A percentile compares a stretch with the other conserved stretches of the same genome.
Conservation (phyloP, 371 early-diverging fungal species). For the Apophysomyces elegans region DNA sequence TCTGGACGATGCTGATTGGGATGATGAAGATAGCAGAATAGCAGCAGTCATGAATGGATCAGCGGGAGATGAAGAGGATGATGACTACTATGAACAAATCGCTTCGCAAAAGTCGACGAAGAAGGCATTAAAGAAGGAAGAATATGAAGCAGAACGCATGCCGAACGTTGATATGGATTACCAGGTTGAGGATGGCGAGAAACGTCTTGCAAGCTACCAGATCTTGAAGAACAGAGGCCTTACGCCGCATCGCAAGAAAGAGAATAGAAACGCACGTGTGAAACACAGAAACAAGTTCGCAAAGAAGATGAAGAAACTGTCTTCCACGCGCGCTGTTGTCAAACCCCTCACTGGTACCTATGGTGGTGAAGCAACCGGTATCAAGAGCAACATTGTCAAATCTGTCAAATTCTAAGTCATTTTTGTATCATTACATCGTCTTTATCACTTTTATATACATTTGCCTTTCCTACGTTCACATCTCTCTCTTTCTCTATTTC, state of each 20-base stretch:
- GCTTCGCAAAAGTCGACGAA: conserved; percentile 47
- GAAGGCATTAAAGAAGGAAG: conserved; percentile 53
- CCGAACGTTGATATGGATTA: conserved; percentile 48
- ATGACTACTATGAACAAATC: conserved; percentile 64
- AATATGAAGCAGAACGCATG: conserved; percentile 46
- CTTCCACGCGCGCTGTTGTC: conserved; percentile 74
- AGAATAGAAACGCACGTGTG: conserved; percentile 94
- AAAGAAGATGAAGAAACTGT: conserved; percentile 88
- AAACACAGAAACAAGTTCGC: conserved; percentile 89
- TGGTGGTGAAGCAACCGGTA: conserved; percentile 94
- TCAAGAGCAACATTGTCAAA: conserved; percentile 84
- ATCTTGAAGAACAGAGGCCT: conserved; percentile 97
- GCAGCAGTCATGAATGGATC: conserved; percentile 34
- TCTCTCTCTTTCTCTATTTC: not conserved
- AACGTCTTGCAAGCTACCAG: conserved; percentile 84
- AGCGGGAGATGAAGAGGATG: conserved; percentile 36
- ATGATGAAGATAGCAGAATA: conserved; percentile 53
- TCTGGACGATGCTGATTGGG: conserved; percentile 66
- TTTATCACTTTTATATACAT: not conserved
- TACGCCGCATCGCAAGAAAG: conserved; percentile 92
- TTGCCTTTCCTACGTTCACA: not conserved
- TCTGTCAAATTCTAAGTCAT: conserved; percentile 58
- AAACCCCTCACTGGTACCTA: conserved; percentile 71
- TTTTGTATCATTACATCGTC: conserved; percentile 7
- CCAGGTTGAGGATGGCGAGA: conserved; percentile 60